Base-by-base conservation (phyloP, 129 eudicot genomes). In the Flaveria robusta region DNA sequence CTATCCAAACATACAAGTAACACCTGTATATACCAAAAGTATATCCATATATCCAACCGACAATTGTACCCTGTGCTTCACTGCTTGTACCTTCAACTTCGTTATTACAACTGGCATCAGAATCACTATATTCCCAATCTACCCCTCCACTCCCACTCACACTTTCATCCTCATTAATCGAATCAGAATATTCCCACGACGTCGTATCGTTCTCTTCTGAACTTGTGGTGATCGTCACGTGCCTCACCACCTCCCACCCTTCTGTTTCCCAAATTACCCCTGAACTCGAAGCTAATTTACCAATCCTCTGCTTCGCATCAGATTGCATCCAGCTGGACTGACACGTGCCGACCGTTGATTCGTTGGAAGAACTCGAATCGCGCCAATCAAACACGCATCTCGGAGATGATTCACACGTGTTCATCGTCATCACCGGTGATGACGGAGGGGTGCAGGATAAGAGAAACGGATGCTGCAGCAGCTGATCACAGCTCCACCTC, bases 401-500 rank as follows among this genome's bases (percentile, higher is more conserved):
- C 0, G 97, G 97, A 4, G 97, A 91, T 14, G 62, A 49, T 29
- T 79, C 67, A 41, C 29, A 70, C 8, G 39, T 34, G 39, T 15
- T 43, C 26, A 24, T 20, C 34, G 5, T 42, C 20, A 24, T 62
- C 10, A 54, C 15, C 2, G 81, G 74, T 19, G 69, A 12, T 0
- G 79, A 66, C 9, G 70, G 34, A 9, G 84, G n/a, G 7, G 86
- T 27, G 31, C 74, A 80, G 2, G 81, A 20, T 39, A 72, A 24
- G 8, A 91, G 27, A 50, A 91, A 89, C 4, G 92, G 95, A 68
- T 88, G 97, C 22, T 75, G 87, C 20, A 88, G 63, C 68, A 88
- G 86, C 74, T 85, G 87, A 83, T 88, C 83, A 42, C 89, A 83
- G 81, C 89, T 88, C 97, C 97, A 91, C 64, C 97, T 82, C 24